Evolutionary conservation across 352 stramenopile species (phyloP), one percentile per base, ranked within the genome.

Genomic region (Phytophthora meadii): DNA sequence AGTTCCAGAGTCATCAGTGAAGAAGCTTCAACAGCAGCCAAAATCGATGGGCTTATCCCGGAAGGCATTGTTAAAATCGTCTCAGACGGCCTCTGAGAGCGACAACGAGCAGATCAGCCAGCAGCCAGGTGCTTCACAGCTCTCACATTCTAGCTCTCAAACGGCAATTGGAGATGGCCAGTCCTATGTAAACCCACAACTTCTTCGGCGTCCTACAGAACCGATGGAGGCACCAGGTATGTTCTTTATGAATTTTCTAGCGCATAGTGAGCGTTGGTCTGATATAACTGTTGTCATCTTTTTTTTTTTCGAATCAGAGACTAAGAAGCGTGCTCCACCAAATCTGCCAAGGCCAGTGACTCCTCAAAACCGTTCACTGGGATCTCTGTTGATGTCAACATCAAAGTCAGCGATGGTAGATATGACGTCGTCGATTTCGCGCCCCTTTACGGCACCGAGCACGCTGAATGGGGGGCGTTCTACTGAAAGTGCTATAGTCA

Each of bases 141-240:
- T 62, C 42, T 61, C 28, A 36, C n/a, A 14, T 1, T 60, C 44
- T 11, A 58, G 9, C 36, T 74, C 56, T 36, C 69, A 72, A 54
- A 72, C 70, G 9, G 79, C 74, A 17, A 95, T 95, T 50, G 87
- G 84, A 12, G 87, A 92, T 64, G 87, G 87, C 0, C 87, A 95
- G 57, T 92, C 85, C 1, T 95, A 93, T 50, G 81, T 95, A 17
- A 84, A 94, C 39, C 86, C 86, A 17, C 65, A 81, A 11, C 66
- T 94, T 15, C 78, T 94, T 58, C 77, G 65, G 1, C 71, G 74
- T 10, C 27, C 54, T 37, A 37, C 54, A 28, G 40, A 32, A 5
- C 52, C 34, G 19, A 14, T 48, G 9, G 47, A 73, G 10, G 37
- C 45, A 19, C 34, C 57, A 54, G 70, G 75, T 85, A 56, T 34